Evolutionary conservation across 345 rosid species (phyloP).

Genomic region (Gossypioides kirkii): DNA sequence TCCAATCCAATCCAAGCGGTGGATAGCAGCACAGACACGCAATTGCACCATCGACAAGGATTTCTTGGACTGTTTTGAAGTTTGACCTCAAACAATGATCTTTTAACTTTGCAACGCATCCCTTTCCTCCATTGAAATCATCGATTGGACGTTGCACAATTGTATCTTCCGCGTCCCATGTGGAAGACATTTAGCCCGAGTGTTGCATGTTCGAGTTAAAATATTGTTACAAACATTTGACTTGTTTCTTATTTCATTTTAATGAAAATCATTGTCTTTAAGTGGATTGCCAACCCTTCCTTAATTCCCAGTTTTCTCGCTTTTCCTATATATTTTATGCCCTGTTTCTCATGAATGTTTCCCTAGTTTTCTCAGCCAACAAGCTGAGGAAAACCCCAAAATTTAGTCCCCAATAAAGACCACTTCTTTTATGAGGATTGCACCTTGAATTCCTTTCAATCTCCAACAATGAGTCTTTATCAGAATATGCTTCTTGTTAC

Average conservation of each 20-base stretch:
- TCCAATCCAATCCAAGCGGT: no score
- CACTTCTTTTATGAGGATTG: not conserved
- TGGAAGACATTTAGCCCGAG: not conserved
- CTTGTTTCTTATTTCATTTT: not conserved
- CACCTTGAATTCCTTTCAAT: not conserved
- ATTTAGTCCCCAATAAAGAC: not conserved
- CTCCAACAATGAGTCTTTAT: constrained; percentile 24
- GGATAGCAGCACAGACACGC: no score
- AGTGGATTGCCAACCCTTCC: constrained; percentile 13
- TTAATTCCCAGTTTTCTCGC: not conserved
- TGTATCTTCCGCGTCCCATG: not conserved
- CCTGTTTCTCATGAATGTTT: not conserved
- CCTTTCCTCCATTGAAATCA: not conserved
- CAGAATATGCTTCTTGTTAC: constrained; percentile 18
- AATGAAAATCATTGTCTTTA: constrained; percentile 4
- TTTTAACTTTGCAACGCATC: not conserved
- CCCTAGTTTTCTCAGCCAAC: constrained; percentile 28
- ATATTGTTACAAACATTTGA: not conserved
- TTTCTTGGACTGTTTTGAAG: not conserved
- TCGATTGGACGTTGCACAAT: not conserved
- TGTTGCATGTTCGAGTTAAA: not conserved
- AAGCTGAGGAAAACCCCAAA: not conserved
- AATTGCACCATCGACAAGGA: no score
- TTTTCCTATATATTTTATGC: not conserved
- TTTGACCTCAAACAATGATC: not conserved